Conservation (phyloP, 1,139 yeast species). For the Ashbya aceris region DNA sequence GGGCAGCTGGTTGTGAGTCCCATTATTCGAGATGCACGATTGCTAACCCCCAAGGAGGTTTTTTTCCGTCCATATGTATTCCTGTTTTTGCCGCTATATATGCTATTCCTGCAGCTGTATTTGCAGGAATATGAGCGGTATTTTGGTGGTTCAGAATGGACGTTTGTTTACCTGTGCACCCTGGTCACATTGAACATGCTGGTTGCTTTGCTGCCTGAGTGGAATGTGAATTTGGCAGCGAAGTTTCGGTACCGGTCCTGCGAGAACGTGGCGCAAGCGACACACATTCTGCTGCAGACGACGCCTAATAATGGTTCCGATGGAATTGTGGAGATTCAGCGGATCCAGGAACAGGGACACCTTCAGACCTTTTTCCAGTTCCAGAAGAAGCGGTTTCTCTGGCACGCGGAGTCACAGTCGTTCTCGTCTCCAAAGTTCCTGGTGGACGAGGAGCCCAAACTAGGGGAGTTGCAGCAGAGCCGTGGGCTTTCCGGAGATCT, state of each 20-base stretch:
- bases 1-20: constrained; percentile 30
- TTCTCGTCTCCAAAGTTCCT: constrained; percentile 78
- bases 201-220: constrained; percentile 86
- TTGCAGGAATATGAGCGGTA: constrained; percentile 63
- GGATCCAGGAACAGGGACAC: constrained; percentile 52
- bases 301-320: constrained; percentile 81
- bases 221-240: constrained; percentile 72
- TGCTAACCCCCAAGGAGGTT: constrained; percentile 60
- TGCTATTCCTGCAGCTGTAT: constrained; percentile 62
- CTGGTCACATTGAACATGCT: constrained; percentile 65
- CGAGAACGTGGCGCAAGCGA: constrained; percentile 49
- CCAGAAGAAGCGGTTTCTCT: constrained; percentile 87
- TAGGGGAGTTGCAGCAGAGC: constrained; percentile 49
- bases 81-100: constrained; percentile 78
- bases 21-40: constrained; percentile 36
- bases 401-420: constrained; percentile 41
- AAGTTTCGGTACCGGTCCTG: constrained; percentile 58
- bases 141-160: constrained; percentile 71
- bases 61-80: constrained; percentile 68
- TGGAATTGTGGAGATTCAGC: constrained; percentile 58
- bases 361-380: constrained; percentile 69
- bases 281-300: constrained; percentile 67
- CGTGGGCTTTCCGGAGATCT: constrained; percentile 59
- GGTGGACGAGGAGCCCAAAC: constrained; percentile 55
- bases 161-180: constrained; percentile 75